Conservation (phyloP, 306 rosid species). For the Vicia villosa region DNA sequence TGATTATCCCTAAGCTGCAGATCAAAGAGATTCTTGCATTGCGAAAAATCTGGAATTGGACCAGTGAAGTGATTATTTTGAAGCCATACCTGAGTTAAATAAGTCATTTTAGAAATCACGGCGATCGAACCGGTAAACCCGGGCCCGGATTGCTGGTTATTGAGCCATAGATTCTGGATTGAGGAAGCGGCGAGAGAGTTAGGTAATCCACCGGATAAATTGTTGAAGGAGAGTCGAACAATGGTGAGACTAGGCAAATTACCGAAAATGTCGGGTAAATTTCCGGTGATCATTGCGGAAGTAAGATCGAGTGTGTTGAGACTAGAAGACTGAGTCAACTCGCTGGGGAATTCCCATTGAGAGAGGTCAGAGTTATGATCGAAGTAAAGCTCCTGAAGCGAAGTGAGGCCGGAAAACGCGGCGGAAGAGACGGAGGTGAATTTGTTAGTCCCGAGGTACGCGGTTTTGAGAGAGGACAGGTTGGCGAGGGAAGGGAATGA, state of each 20-base stretch:
- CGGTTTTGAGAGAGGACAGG: slow-evolving; percentile 53
- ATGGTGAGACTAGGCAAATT: slow-evolving; percentile 44
- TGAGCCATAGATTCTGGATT: slow-evolving; percentile 66
- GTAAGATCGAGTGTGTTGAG: slow-evolving; percentile 48
- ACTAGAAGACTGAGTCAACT: slow-evolving; percentile 52
- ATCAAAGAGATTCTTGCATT: slow-evolving; percentile 48
- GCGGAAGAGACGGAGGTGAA: slow-evolving; percentile 60
- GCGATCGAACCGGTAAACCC: slow-evolving; percentile 65
- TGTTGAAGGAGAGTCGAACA: slow-evolving; percentile 76
- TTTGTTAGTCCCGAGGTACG: slow-evolving; percentile 53
- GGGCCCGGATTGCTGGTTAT: slow-evolving; percentile 50
- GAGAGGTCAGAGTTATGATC: slow-evolving; percentile 40
- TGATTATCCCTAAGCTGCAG: slow-evolving; percentile 74
- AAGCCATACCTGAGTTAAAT: slow-evolving; percentile 71
- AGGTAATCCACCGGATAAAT: slow-evolving; percentile 70
- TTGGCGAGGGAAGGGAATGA: slow-evolving; percentile 66
- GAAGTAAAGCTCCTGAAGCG: slow-evolving; percentile 56
- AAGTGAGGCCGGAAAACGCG: slow-evolving; percentile 62
- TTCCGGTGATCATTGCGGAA: slow-evolving; percentile 42
- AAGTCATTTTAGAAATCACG: slow-evolving; percentile 59
- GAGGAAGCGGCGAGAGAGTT: slow-evolving; percentile 50
- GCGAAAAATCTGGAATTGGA: slow-evolving; percentile 67
- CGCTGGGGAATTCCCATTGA: slow-evolving; percentile 64
- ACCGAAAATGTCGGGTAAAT: slow-evolving; percentile 64
- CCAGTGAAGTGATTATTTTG: slow-evolving; percentile 72